Conservation (phyloP, 2,329 filamentous ascomycete genomes). For the Clonostachys solani region DNA sequence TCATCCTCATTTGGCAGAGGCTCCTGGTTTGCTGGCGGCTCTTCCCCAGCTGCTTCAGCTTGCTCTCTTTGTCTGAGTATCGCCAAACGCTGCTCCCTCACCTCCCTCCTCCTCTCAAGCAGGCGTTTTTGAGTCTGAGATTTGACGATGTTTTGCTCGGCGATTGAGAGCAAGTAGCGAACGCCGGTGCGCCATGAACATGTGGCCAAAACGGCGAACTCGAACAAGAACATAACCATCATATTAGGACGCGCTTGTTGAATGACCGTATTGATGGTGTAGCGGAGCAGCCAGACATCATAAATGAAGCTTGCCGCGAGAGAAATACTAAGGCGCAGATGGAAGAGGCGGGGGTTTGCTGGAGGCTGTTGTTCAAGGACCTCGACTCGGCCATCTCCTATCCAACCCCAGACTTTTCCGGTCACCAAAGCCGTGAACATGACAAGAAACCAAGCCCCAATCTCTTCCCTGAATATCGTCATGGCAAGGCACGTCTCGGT, state of each 20-base stretch:
- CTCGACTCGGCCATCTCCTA: conserved; percentile 91
- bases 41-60: conserved; percentile 48
- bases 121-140: conserved; percentile 69
- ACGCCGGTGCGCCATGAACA: conserved; percentile 74
- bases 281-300: conserved; percentile 74
- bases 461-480: conserved; percentile 95
- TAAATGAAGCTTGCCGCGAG: conserved; percentile 76
- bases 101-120: conserved; percentile 62
- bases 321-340: conserved; percentile 74
- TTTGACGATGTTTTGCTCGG: conserved; percentile 71
- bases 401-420: conserved; percentile 98
- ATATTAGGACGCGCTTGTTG: conserved; percentile 89
- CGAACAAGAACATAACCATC: conserved; percentile 99
- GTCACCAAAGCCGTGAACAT: conserved; percentile 95
- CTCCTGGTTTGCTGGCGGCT: conserved; percentile 44
- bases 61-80: conserved; percentile 45
- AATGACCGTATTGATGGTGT: conserved; percentile 78
- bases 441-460: conserved; percentile 89
- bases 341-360: conserved; percentile 82
- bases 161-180: conserved; percentile 74
- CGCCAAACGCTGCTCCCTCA: conserved; percentile 53
- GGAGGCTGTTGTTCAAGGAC: conserved; percentile 93
- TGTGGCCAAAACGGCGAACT: conserved; percentile 84
- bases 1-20: conserved; percentile 64
- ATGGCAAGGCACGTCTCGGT: conserved; percentile 96